These are phyloP conservation scores for Oxyria digyna DNA, from an alignment of 148 eudicot species.

Conservation along the genomic window DNA sequence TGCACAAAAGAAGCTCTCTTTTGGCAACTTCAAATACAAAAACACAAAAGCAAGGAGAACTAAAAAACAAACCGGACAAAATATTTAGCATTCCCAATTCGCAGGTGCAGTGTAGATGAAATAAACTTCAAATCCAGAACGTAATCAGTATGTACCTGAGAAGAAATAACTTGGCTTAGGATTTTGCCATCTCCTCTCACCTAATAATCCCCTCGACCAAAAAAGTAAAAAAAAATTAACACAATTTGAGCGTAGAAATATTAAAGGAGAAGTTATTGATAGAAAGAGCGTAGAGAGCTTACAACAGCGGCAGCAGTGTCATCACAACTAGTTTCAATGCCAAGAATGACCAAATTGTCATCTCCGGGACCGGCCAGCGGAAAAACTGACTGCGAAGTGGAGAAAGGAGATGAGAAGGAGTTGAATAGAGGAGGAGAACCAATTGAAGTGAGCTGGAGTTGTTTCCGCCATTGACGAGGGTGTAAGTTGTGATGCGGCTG, in stretches of 20 bases:
- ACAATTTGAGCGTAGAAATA: not conserved
- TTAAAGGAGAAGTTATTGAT: not conserved
- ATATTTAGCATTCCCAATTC: too few relatives aligned
- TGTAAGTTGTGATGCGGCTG: too few relatives aligned
- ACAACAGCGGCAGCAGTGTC: slow-evolving; percentile 12
- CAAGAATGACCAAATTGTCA: slow-evolving; percentile 1
- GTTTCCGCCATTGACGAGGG: too few relatives aligned
- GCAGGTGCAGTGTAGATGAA: too few relatives aligned
- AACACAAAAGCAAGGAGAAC: too few relatives aligned
- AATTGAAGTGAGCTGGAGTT: too few relatives aligned
- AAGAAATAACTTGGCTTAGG: slow-evolving; percentile 89
- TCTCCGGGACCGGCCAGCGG: not conserved
- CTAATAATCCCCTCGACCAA: slow-evolving; percentile 21
- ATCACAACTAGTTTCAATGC: slow-evolving; percentile 9
- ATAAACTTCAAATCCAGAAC: too few relatives aligned
- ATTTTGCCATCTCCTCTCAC: slow-evolving; percentile 84
- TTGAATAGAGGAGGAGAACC: not conserved
- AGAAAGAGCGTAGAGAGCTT: not conserved
- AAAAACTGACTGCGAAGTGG: not conserved
- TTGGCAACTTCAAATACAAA: too few relatives aligned
- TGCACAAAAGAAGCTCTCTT: too few relatives aligned
- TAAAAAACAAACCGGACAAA: too few relatives aligned
- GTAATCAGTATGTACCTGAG: slow-evolving; percentile 45
- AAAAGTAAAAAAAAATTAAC: not conserved
- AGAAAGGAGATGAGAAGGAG: not conserved